Base-by-base conservation (phyloP, 2,329 filamentous ascomycete genomes). In the Diaporthe sp. region DNA sequence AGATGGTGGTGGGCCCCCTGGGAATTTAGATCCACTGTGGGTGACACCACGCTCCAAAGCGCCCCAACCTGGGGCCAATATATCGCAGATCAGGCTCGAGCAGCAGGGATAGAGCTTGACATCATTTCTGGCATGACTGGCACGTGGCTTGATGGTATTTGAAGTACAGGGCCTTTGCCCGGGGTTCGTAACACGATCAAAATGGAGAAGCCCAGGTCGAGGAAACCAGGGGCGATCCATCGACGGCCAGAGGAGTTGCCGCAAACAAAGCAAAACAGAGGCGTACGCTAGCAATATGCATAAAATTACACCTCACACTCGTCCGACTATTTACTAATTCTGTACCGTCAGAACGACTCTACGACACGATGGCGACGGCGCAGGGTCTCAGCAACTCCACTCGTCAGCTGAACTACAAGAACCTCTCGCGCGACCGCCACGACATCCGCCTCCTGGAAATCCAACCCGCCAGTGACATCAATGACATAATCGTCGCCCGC, bases 391-490 rank as follows among this genome's bases (percentile, higher is more conserved):
- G 58, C 22, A 42, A 25, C 72, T 55, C 53, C 74, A 73, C 61
- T 49, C 61, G 74, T 39, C 61, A 68, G 37, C 71, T 76, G 31
- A 58, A 62, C 34, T 73, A 76, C 74, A 76, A 76, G 74, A 72
- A 67, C 17, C 57, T 76, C 44, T 61, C 53, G 8, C 51, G 67
- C 19, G 74, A 73, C 39, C 71, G 71, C 57, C 19, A 60, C 46
- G 75, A 76, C 3, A 75, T 76, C 67, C 75, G 75, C 12, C 67
- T 76, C 42, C 44, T 76, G 62, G 75, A 76, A 19, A 39, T 76
- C 51, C 65, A 74, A 42, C 55, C 72, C 60, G 75, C 62, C 19
- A 67, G 53, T 42, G 68, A 71, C 39, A n/a, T 76, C 72, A 70
- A 65, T 34, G 75, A 76, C 3, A 67, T 60, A 34, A 51, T 76